These are phyloP conservation scores for Betula pendula DNA, from an alignment of 306 rosid species.

Conservation along the genomic window DNA sequence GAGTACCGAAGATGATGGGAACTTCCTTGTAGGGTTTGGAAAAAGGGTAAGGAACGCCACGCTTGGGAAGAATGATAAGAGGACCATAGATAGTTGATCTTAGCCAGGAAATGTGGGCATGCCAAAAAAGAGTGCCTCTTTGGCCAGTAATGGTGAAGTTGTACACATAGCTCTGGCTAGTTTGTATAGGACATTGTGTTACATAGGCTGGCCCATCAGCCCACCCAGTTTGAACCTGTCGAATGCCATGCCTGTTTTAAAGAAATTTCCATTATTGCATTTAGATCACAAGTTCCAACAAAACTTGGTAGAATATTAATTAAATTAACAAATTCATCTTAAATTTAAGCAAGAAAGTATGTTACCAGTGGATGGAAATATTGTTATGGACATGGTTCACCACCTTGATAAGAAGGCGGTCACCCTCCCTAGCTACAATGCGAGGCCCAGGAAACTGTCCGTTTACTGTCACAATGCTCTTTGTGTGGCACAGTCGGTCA, in stretches of 20 bases:
- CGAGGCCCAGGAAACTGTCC: conserved; percentile 78
- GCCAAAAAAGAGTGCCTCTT: conserved; percentile 18
- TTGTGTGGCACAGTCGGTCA: conserved; percentile 63
- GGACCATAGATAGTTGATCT: conserved; percentile 17
- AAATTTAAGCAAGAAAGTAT: neutral
- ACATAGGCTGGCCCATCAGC: conserved; percentile 15
- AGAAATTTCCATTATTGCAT: neutral
- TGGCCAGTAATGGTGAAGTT: conserved; percentile 10
- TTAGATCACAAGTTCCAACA: neutral
- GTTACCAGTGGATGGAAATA: conserved; percentile 66
- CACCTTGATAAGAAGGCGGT: conserved; percentile 54
- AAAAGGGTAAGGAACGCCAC: conserved; percentile 4
- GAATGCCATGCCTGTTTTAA: conserved; percentile 11
- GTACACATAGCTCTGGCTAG: neutral
- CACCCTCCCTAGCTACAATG: conserved; percentile 70
- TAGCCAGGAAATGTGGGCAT: conserved; percentile 8
- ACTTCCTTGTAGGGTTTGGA: conserved; percentile 8
- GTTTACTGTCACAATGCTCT: conserved; percentile 64
- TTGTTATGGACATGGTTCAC: conserved; percentile 57
- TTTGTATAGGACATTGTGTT: conserved; percentile 16
- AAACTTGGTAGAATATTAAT: no score
- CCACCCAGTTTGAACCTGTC: conserved; percentile 18
- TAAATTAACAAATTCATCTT: no score
- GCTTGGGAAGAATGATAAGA: conserved; percentile 17
- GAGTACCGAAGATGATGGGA: conserved; percentile 10